These are phyloP conservation scores for Hypoxylon fragiforme DNA, from an alignment of 495 filamentous ascomycete genomes.

Conservation along the genomic window DNA sequence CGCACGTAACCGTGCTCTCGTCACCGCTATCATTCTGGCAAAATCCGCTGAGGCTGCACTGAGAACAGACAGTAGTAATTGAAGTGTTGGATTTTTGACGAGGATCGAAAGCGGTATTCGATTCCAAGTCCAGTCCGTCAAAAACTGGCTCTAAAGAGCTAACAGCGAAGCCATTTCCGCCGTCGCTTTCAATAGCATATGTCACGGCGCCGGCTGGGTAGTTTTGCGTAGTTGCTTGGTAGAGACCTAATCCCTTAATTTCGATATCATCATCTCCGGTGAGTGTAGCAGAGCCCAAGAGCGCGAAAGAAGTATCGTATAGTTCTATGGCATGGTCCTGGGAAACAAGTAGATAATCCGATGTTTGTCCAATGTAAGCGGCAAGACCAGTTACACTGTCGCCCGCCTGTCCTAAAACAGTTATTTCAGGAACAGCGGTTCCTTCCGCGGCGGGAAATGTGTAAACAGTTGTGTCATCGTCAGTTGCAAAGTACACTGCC, in stretches of 20 bases:
- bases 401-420: constrained; percentile 27
- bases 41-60: constrained; percentile 34
- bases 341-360: constrained; percentile 38
- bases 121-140: constrained; percentile 17
- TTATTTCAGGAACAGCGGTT: constrained; percentile 27
- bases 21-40: constrained; percentile 2
- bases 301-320: constrained; percentile 24
- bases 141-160: constrained; percentile 32
- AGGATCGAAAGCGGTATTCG: constrained; percentile 35
- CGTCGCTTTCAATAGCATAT: constrained; percentile 27
- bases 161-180: constrained; percentile 29
- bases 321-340: constrained; percentile 30
- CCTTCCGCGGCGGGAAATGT: constrained; percentile 29
- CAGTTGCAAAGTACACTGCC: constrained; percentile 32
- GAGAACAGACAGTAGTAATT: constrained; percentile 8
- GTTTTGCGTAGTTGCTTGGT: constrained; percentile 26
- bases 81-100: constrained; percentile 10
- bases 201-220: constrained; percentile 33
- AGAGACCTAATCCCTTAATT: constrained; percentile 33
- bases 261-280: constrained; percentile 31
- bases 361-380: constrained; percentile 23
- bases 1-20: constrained; percentile 11
- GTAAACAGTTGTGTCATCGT: constrained; percentile 32
- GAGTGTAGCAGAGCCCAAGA: constrained; percentile 29
- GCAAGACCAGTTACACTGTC: constrained; percentile 34